Evolutionary conservation across 768 basidiomycete genomes (phyloP).

Genomic region (Rhizopogon vesiculosus): DNA sequence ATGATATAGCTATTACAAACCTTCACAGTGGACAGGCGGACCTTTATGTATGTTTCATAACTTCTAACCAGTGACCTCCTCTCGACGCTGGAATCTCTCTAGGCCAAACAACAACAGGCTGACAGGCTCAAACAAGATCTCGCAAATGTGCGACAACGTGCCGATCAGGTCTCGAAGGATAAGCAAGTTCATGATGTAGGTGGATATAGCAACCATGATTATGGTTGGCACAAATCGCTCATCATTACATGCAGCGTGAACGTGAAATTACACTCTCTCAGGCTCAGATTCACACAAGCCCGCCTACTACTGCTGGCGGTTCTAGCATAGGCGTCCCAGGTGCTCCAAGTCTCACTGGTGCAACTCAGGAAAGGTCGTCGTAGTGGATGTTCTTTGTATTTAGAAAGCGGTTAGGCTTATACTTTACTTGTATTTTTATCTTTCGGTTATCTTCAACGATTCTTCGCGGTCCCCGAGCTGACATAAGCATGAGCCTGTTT

Average conservation of each 20-base stretch:
- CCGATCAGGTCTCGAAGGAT: slow-evolving; percentile 15
- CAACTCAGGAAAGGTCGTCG: neutral
- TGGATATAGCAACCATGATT: neutral
- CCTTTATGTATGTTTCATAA: slow-evolving; percentile 31
- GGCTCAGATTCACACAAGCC: slow-evolving; percentile 4
- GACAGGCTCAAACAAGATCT: slow-evolving; percentile 13
- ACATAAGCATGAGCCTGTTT: neutral
- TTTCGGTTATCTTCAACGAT: too few species aligned
- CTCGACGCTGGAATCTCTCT: neutral
- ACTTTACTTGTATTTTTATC: too few species aligned
- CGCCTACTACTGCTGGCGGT: neutral
- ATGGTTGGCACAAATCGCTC: neutral
- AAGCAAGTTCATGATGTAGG: slow-evolving; percentile 21
- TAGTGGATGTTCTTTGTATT: too few species aligned
- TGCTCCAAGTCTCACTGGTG: neutral
- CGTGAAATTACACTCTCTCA: slow-evolving; percentile 13
- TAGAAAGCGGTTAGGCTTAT: too few species aligned
- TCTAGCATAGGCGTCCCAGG: neutral
- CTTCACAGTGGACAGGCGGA: slow-evolving; percentile 39
- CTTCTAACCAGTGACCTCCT: neutral
- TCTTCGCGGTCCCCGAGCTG: neutral
- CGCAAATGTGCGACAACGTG: slow-evolving; percentile 8
- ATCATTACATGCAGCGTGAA: slow-evolving; percentile 9
- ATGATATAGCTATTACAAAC: slow-evolving; percentile 43
- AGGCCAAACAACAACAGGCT: slow-evolving; percentile 24